Conservation (phyloP, 495 filamentous ascomycete genomes). For the Neurospora pannonica region DNA sequence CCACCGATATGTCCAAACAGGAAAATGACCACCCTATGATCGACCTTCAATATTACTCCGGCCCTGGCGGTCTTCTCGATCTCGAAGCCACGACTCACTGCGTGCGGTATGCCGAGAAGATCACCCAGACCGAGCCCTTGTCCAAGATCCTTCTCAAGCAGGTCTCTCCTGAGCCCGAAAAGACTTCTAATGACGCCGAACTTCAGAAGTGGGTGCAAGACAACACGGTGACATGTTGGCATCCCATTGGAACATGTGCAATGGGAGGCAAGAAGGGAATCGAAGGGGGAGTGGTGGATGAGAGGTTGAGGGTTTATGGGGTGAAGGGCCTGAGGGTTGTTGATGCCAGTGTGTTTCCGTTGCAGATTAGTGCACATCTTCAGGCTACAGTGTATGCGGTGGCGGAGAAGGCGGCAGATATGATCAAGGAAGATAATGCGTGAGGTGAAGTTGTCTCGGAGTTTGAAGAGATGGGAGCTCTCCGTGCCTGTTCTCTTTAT, state of each 20-base stretch:
- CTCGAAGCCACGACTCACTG: constrained; percentile 30
- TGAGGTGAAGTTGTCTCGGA: background rate
- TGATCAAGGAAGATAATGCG: constrained; percentile 28
- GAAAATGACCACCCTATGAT: constrained; percentile 13
- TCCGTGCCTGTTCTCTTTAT: background rate
- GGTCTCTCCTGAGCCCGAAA: constrained; percentile 26
- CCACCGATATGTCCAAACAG: background rate
- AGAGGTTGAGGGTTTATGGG: constrained; percentile 40
- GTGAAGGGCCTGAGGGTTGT: constrained; percentile 40
- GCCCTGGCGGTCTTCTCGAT: constrained; percentile 32
- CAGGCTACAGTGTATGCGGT: constrained; percentile 44
- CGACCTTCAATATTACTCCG: constrained; percentile 36
- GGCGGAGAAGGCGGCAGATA: constrained; percentile 43
- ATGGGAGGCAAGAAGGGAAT: constrained; percentile 34
- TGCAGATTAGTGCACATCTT: constrained; percentile 39
- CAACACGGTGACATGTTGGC: constrained; percentile 35
- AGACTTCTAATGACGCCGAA: constrained; percentile 20
- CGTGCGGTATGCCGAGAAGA: constrained; percentile 34
- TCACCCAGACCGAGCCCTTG: constrained; percentile 33
- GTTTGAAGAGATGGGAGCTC: background rate
- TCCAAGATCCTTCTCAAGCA: constrained; percentile 27
- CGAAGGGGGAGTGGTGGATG: constrained; percentile 39
- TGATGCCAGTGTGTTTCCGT: constrained; percentile 45
- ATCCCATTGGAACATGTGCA: constrained; percentile 44
- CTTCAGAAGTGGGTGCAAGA: constrained; percentile 30